Percentiles rank a stretch among this genome's conserved stretches.
Conservation (phyloP, 192 early-diverging fungal genomes). For the Rhizoclosmatium sp. region DNA sequence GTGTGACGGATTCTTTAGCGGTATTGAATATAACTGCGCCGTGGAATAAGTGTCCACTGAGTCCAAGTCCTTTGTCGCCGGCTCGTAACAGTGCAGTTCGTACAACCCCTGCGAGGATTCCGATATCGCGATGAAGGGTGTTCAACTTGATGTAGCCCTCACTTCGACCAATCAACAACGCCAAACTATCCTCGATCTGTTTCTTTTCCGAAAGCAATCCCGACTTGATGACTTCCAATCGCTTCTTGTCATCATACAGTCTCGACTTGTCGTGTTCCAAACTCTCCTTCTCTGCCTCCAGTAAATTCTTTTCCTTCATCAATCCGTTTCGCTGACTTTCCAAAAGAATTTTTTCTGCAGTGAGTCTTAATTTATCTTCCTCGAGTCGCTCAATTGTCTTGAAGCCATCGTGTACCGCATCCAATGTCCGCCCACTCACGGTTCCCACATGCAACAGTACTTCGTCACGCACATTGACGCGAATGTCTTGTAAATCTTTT, state of each 20-base stretch:
- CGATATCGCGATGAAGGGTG: background rate
- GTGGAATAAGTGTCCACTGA: constrained; percentile 4
- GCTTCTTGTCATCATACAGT: background rate
- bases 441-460: constrained; percentile 45
- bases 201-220: background rate
- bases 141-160: background rate
- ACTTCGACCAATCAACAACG: background rate
- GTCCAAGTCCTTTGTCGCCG: background rate
- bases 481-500: constrained; percentile 41
- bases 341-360: constrained; percentile 42
- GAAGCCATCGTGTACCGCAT: constrained; percentile 11
- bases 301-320: constrained; percentile 23
- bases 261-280: constrained; percentile 10
- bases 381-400: constrained; percentile 34
- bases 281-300: constrained; percentile 8
- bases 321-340: constrained; percentile 39
- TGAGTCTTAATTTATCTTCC: constrained; percentile 29
- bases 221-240: background rate
- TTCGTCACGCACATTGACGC: constrained; percentile 26
- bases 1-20: background rate
- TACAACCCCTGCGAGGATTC: background rate
- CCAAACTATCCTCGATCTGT: background rate
- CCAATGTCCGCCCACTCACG: constrained; percentile 29
- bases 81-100: background rate
- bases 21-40: constrained; percentile 1